Base-by-base conservation (phyloP, 768 basidiomycete genomes). In the Amanita polypyramis region DNA sequence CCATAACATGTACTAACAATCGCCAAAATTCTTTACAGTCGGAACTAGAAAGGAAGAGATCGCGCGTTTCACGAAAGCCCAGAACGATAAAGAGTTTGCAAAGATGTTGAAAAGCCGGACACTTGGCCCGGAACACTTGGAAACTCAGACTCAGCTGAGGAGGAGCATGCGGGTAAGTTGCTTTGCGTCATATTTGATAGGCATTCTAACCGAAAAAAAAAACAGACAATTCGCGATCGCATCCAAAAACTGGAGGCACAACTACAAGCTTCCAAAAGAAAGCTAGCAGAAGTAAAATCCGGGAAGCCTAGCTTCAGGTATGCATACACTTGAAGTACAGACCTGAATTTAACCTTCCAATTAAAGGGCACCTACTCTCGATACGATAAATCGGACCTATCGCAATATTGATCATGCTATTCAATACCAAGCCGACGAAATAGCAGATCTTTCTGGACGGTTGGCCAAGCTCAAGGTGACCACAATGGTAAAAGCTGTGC, bases 71-170 rank as follows among this genome's bases (percentile, higher is more conserved):
- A 72, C 81, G 47, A 79, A 77, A 55, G 92, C 91, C 1, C 79
- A 79, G 51, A 73, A 72, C 25, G 92, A 97, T 58, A 74, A 79
- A 2, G 84, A 85, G 47, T 89, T 94, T 60, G 76, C 80, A 8
- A 83, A 79, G 56, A 77, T 85, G 70, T 65, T 89, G 45, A 80
- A 77, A 57, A 69, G 78, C 2, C 73, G 85, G 40, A 80, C 83
- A n/a, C 65, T 93, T n/a, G 85, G 85, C 10, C 91, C 95, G 0
- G 91, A 97, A 57, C 84, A 92, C 58, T 70, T 81, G 11, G 91
- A 94, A 59, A 83, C 79, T 1, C 93, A 94, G 59, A 76, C 72
- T 1, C 79, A 82, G 47, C 66, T 97, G 21, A 74, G 91, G 27
- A 77, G 81, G 54, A 70, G 73, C 52, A 79, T 88, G 32, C 69